Conservation (phyloP, 805 yeast species). For the Teunomyces lycoperdinae region DNA sequence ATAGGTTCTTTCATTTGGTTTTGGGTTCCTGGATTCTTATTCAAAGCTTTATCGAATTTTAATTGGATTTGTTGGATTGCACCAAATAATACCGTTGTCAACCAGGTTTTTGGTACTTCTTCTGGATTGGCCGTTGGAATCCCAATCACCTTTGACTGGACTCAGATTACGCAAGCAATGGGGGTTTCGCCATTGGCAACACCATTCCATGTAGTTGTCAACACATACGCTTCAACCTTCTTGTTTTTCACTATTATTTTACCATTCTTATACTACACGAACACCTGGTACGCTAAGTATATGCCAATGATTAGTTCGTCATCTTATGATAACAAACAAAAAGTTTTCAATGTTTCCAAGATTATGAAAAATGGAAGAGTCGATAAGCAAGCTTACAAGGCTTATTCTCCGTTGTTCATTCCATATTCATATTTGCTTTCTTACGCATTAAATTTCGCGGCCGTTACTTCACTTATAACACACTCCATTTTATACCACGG, state of each 20-base stretch:
- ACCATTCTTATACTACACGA: constrained; percentile 17
- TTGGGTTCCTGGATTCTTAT: constrained; percentile 30
- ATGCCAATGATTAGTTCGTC: constrained; percentile 20
- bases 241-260: constrained; percentile 14
- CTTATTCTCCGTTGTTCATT: constrained; percentile 18
- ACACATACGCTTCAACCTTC: constrained; percentile 16
- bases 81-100: constrained; percentile 22
- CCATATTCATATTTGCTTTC: constrained; percentile 18
- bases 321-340: constrained; percentile 17
- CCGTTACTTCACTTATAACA: constrained; percentile 16
- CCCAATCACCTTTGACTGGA: constrained; percentile 30
- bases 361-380: constrained; percentile 15
- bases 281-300: constrained; percentile 21
- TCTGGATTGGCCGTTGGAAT: constrained; percentile 29
- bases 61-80: constrained; percentile 33
- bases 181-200: constrained; percentile 17
- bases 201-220: constrained; percentile 16
- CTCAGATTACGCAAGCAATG: constrained; percentile 18
- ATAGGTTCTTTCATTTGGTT: constrained; percentile 20
- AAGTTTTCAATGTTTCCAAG: constrained; percentile 15
- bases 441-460: constrained; percentile 21
- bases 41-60: constrained; percentile 23
- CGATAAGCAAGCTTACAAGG: constrained; percentile 14
- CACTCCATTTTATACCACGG: constrained; percentile 20
- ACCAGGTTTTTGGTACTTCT: constrained; percentile 23